Base-by-base conservation (phyloP, 106 monocot genomes). In the Allium cepa region DNA sequence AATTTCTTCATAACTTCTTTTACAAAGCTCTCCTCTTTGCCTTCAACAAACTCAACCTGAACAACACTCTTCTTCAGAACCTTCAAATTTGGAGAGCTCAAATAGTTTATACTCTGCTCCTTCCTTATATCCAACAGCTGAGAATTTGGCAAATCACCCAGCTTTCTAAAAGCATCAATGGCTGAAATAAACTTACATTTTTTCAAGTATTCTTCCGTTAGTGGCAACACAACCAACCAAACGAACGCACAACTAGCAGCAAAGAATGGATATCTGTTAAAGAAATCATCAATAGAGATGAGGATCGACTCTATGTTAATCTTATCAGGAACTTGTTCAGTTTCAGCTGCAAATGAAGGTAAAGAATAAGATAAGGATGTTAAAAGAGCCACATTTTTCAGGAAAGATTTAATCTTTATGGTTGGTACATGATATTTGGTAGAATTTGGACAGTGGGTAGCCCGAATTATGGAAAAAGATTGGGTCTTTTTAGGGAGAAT, bases 81-180 rank as follows among this genome's bases (percentile, higher is more conserved):
- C 82, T 71, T 87, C 82, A 99, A 63, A 85, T 76, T 81, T 18
- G 97, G 97, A 7, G 97, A 83, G 17, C 26, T 70, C 72, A 99
- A 65, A 67, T 69, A 87, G 16, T 22, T 63, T 28, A 84, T 77
- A 14, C 87, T 93, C 77, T 85, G 72, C 64, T 81, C 69, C 72
- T 81, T 84, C 81, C 97, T 84, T 47, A 99, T 78, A 74, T 99
- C 97, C 75, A 99, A 62, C 55, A 97, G 71, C 79, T 93, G 89
- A 7, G 74, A 67, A 49, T 66, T 77, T 12, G 92, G 89, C 8
- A 71, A 73, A 11, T 93, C 89, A 50, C 78, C 68, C 13, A 99
- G 92, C 84, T 87, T 92, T 61, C 80, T 57, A 57, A 83, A 99
- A 12, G 92, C 92, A 56, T 93, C 80, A 16, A 84, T 71, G 22